Conservation (phyloP, 2,329 filamentous ascomycete species). For the Pestalotiopsis sp. region DNA sequence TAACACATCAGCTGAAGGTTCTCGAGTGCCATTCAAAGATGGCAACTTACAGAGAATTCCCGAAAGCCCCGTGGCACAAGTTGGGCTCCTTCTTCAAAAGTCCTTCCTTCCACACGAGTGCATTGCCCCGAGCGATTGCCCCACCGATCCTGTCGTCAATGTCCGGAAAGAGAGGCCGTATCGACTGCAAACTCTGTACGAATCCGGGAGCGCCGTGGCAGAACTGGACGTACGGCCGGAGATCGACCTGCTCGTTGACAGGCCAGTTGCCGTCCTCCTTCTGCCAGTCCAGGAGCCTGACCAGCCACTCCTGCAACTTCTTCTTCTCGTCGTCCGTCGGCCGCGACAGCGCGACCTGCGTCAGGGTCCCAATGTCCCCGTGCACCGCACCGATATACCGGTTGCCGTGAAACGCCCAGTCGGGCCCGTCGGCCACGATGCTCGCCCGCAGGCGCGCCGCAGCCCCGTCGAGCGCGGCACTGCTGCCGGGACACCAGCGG, state of each 20-base stretch:
- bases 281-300: slow-evolving; percentile 2
- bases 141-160: not conserved
- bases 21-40: not conserved
- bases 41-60: not conserved
- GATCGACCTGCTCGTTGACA: not conserved
- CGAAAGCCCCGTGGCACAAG: slow-evolving; percentile 6
- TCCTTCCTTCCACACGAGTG: slow-evolving; percentile 3
- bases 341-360: not conserved
- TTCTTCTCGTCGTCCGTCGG: not conserved
- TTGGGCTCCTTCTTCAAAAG: slow-evolving; percentile 9
- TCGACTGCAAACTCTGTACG: not conserved
- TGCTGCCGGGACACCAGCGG: not conserved
- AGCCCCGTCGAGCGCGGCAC: not conserved
- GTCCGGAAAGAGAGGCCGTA: not conserved
- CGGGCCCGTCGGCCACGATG: not conserved
- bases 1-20: not conserved
- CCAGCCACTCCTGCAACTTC: not conserved
- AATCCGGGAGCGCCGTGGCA: slow-evolving; percentile 9
- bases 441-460: not conserved
- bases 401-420: not conserved
- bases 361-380: slow-evolving; percentile 7
- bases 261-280: slow-evolving; percentile 3
- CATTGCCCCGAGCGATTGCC: not conserved
- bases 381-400: slow-evolving; percentile 4
- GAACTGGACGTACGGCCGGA: slow-evolving; percentile 3